A percentile compares a stretch with the other conserved stretches of the same genome.
Evolutionary conservation across 768 basidiomycete genomes (phyloP).

Genomic region (Rhodotorula taiwanensis): DNA sequence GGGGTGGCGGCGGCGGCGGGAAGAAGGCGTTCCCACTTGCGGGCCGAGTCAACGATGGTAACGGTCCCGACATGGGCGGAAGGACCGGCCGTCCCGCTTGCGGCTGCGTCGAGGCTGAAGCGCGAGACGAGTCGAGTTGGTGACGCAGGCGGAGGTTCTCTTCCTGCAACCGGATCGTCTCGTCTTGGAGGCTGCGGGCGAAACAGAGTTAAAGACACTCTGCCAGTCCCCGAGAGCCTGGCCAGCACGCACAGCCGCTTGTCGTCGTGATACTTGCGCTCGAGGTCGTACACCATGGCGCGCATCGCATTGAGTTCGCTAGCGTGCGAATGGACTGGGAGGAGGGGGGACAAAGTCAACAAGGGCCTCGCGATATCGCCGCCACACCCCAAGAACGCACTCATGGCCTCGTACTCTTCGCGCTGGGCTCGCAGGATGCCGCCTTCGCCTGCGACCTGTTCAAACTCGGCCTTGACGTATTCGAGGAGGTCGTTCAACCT

Average conservation of each 20-base stretch:
- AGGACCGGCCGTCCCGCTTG: constrained; percentile 5
- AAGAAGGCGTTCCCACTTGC: neutral
- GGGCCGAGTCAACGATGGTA: neutral
- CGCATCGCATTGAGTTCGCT: constrained; percentile 85
- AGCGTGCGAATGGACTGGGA: constrained; percentile 56
- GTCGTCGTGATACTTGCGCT: constrained; percentile 70
- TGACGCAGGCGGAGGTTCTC: constrained; percentile 40
- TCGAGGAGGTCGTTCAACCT: constrained; percentile 62
- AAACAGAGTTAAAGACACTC: neutral
- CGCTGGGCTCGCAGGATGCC: constrained; percentile 63
- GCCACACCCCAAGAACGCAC: constrained; percentile 49
- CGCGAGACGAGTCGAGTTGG: constrained; percentile 36
- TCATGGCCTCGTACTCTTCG: constrained; percentile 83
- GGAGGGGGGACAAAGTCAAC: neutral
- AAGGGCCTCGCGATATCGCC: neutral
- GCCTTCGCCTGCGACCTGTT: constrained; percentile 62
- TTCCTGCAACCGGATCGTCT: constrained; percentile 33
- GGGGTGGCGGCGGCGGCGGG: neutral
- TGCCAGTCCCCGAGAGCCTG: neutral
- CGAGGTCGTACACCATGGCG: constrained; percentile 83
- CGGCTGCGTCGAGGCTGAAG: constrained; percentile 13
- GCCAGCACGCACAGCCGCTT: constrained; percentile 30
- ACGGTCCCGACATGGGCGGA: constrained; percentile 13
- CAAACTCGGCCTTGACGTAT: constrained; percentile 74
- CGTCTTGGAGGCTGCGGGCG: constrained; percentile 26